Evolutionary conservation across 1,284 basidiomycete genomes (phyloP).

Genomic region (Volvariella surrecta): DNA sequence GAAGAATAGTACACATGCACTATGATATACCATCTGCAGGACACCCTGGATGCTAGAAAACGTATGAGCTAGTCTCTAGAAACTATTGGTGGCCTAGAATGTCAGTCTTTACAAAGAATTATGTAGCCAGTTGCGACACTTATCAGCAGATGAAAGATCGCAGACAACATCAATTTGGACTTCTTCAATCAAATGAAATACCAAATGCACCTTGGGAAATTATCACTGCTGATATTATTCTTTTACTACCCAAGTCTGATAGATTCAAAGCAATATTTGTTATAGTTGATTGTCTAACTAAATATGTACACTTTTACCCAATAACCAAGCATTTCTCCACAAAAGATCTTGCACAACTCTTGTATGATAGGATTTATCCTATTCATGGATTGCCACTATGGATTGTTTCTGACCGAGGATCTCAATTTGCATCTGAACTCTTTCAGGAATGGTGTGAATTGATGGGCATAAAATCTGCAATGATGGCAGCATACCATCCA

Average conservation of each 20-base stretch:
- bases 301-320: slow-evolving; percentile 20
- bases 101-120: slow-evolving; percentile 15
- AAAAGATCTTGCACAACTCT: background rate
- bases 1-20: no score
- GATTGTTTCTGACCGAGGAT: background rate
- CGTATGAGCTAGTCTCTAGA: no score
- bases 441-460: background rate
- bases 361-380: background rate
- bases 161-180: slow-evolving; percentile 12
- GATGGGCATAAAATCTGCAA: background rate
- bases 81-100: slow-evolving; percentile 8
- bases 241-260: slow-evolving; percentile 21
- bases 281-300: slow-evolving; percentile 26
- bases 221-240: slow-evolving; percentile 28
- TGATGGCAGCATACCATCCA: slow-evolving; percentile 1
- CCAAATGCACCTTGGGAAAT: slow-evolving; percentile 20
- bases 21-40: no score
- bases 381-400: background rate
- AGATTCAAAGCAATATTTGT: slow-evolving; percentile 28
- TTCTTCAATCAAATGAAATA: slow-evolving; percentile 18
- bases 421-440: slow-evolving; percentile 1
- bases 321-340: slow-evolving; percentile 8
- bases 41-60: no score
- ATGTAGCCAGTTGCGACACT: slow-evolving; percentile 24
- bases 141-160: slow-evolving; percentile 1